These are phyloP conservation scores for Nectriaceae sp. DNA, from an alignment of 2,329 filamentous ascomycete genomes.

Conservation along the genomic window DNA sequence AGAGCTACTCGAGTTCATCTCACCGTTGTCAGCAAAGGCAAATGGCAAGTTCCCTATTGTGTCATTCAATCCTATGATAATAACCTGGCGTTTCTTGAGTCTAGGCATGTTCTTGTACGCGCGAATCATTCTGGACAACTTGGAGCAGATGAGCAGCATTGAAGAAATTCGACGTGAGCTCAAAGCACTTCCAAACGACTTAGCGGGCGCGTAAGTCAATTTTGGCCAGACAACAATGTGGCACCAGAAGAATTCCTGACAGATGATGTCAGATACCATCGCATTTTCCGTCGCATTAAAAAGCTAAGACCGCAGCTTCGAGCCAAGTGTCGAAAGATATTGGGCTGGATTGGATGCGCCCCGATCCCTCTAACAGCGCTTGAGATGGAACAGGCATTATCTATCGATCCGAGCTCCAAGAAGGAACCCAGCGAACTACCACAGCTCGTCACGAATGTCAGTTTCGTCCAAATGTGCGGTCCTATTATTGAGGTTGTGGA, in stretches of 20 bases:
- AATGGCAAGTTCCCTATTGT: constrained; percentile 1
- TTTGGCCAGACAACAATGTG: no score
- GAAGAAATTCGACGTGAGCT: constrained; percentile 10
- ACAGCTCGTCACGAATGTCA: not conserved
- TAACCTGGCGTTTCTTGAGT: no score
- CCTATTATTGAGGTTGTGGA: constrained; percentile 12
- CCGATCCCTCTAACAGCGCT: constrained; percentile 3
- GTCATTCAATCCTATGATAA: not conserved
- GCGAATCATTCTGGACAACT: constrained; percentile 6
- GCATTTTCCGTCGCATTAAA: constrained; percentile 1
- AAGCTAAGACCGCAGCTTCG: not conserved
- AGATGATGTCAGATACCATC: not conserved
- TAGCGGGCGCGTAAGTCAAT: not conserved
- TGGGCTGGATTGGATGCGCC: constrained; percentile 12
- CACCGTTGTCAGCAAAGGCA: constrained; percentile 3
- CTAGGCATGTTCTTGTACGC: constrained; percentile 12
- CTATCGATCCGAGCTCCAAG: not conserved
- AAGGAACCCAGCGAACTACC: not conserved
- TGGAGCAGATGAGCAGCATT: constrained; percentile 8
- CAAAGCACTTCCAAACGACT: constrained; percentile 3
- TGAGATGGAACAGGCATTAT: constrained; percentile 9
- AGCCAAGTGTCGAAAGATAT: not conserved
- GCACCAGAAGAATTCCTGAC: no score
- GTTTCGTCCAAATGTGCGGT: constrained; percentile 6
- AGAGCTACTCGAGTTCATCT: not conserved